Evolutionary conservation across 2,329 filamentous ascomycete genomes (phyloP), one percentile per base, ranked within the genome.

Genomic region (Cladorrhinum sp.): DNA sequence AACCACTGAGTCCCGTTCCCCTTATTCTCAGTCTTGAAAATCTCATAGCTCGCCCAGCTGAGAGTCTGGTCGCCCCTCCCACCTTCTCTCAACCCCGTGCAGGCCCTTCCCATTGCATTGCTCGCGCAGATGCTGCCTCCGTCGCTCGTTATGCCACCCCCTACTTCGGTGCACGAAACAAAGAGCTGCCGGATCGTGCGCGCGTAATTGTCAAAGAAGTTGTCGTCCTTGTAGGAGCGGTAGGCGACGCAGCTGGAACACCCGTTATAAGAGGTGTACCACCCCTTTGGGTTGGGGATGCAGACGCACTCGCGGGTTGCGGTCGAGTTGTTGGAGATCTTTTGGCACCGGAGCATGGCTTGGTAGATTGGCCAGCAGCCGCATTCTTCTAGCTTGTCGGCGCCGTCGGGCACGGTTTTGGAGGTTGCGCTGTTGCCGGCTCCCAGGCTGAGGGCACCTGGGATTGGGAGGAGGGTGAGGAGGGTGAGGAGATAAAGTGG

Each of bases 201-300:
- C 52, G 61, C 49, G 13, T 58, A 32, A 53, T 63, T 61, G 58
- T 61, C 59, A 53, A 63, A 63, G 58, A 63, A 63, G 48, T 58
- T 53, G 48, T 59, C 12, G 52, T 57, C 49, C 1, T 55, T 29
- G 29, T 36, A 45, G n/a, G 54, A 52, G 23, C 58, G 58, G 3
- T 52, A 50, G 23, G 58, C 51, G 22, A 63, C 36, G 38, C 61
- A 63, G 7, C n/a, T 36, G 4, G 51, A 45, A 52, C 61, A 63
- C 20, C 48, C 38, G 52, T 63, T 45, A 23, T 61, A 24, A 18
- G 23, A 63, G 13, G n/a, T 12, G 49, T 63, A 63, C 61, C 61
- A 63, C 6, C 54, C 61, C 45, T 60, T 56, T 3, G 58, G 58
- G 25, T 63, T 63, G 32, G 55, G 58, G 25, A 63, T 57, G 58